These are phyloP conservation scores for Vachellia pachyceras DNA, from an alignment of 306 rosid genomes.

Conservation along the genomic window DNA sequence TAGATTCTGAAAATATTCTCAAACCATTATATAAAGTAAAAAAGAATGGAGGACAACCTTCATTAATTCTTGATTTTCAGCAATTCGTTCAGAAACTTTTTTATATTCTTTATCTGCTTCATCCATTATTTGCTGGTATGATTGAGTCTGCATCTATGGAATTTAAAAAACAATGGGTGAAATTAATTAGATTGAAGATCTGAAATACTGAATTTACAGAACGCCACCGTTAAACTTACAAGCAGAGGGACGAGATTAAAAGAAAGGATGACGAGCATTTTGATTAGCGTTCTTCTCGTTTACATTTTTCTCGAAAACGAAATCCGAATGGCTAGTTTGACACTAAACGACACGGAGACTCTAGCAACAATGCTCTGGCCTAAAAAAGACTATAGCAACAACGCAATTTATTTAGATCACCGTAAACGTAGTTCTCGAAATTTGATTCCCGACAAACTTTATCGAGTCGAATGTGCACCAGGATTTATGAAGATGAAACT, in stretches of 20 bases:
- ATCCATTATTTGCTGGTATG: slow-evolving; percentile 71
- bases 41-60: slow-evolving; percentile 54
- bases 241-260: not conserved
- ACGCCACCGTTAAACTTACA: not conserved
- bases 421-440: not conserved
- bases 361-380: not conserved
- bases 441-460: not conserved
- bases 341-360: not conserved
- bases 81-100: slow-evolving; percentile 65
- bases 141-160: slow-evolving; percentile 75
- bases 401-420: not conserved
- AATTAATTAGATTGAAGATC: slow-evolving; percentile 19
- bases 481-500: not conserved
- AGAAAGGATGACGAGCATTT: not conserved
- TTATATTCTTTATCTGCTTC: slow-evolving; percentile 80
- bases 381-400: not conserved
- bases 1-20: slow-evolving; percentile 14
- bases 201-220: not conserved
- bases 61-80: slow-evolving; percentile 75
- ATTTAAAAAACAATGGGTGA: slow-evolving; percentile 28
- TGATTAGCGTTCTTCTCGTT: not conserved
- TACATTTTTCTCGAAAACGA: slow-evolving; percentile 13
- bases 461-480: not conserved
- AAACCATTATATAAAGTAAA: slow-evolving; percentile 8
- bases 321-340: not conserved